Evolutionary conservation across 306 rosid species (phyloP), one percentile per base, ranked within the genome.

Genomic region (Styphnolobium japonicum): DNA sequence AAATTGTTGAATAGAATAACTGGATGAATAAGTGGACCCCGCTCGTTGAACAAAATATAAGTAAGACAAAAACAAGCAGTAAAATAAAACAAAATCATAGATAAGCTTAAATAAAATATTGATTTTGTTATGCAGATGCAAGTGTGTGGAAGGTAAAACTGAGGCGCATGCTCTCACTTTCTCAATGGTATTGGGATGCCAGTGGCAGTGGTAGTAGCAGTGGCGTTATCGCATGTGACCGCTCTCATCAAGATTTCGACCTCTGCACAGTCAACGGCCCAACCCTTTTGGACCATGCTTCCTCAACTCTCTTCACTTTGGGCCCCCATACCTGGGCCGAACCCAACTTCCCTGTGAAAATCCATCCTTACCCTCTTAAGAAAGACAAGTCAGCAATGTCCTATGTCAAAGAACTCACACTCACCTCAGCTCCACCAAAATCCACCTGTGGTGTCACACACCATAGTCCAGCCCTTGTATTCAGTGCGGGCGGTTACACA

Each of bases 331-430:
- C 51, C 1, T 15, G 25, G 0, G 16, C 63, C 57, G 76, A 66
- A 22, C 48, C 71, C 3, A n/a, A 48, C 7, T 2, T 10, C 15
- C 1, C 31, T 0, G 3, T 49, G 46, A 89, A 70, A 86, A 52
- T 80, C 4, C 57, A 19, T 4, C 93, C 96, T 21, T 87, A 89
- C 72, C 89, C 96, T 71, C 82, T 82, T 0, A 91, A 91, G 70
- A 2, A 12, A 0, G 89, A 80, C 66, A 61, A 72, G 37, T 3
- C 7, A 14, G 67, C 83, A 74, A 89, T 84, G 69, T n/a, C 86
- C 4, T 5, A 0, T 0, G 57, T 87, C 36, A 82, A 52, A 31
- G 87, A 86, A 53, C 0, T 91, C 42, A 87, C 64, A 1, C 66
- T 89, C 31, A 69, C 76, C 34, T 51, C 82, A 18, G 6, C 77